These are phyloP conservation scores for Boeremia lycopersici DNA, from an alignment of 2,329 filamentous ascomycete species.

Conservation along the genomic window DNA sequence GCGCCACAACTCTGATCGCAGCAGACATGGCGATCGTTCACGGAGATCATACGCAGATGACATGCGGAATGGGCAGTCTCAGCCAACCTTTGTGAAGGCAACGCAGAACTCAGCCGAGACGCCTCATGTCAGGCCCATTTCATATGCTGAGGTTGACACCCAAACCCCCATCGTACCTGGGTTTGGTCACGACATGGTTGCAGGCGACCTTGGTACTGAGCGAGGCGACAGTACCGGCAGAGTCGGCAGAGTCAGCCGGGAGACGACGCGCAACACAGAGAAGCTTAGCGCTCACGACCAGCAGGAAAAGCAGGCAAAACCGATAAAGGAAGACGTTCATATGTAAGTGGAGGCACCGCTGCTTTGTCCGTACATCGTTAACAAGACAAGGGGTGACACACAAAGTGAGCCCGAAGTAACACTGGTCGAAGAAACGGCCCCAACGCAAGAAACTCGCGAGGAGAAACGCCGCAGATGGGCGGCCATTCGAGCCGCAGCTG, in stretches of 20 bases:
- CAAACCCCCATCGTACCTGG: constrained; percentile 47
- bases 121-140: constrained; percentile 32
- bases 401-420: constrained; percentile 29
- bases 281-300: constrained; percentile 6
- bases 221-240: constrained; percentile 7
- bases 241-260: constrained; percentile 6
- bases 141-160: constrained; percentile 47
- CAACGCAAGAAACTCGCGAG: constrained; percentile 40
- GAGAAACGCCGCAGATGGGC: constrained; percentile 44
- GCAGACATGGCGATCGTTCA: constrained; percentile 61
- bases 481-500: constrained; percentile 40
- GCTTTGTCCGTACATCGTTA: constrained; percentile 3
- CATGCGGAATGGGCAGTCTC: constrained; percentile 8
- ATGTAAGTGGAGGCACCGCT: neutral
- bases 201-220: constrained; percentile 8
- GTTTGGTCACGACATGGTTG: constrained; percentile 25
- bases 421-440: constrained; percentile 31
- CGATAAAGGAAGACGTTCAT: neutral
- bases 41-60: constrained; percentile 65
- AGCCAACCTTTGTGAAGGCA: constrained; percentile 17
- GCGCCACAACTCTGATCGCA: constrained; percentile 53
- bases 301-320: neutral
- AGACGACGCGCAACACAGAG: constrained; percentile 14
- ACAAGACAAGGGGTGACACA: constrained; percentile 22
- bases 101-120: constrained; percentile 18